These are phyloP conservation scores for Cytospora paraplurivora DNA, from an alignment of 2,329 filamentous ascomycete species.

Conservation along the genomic window DNA sequence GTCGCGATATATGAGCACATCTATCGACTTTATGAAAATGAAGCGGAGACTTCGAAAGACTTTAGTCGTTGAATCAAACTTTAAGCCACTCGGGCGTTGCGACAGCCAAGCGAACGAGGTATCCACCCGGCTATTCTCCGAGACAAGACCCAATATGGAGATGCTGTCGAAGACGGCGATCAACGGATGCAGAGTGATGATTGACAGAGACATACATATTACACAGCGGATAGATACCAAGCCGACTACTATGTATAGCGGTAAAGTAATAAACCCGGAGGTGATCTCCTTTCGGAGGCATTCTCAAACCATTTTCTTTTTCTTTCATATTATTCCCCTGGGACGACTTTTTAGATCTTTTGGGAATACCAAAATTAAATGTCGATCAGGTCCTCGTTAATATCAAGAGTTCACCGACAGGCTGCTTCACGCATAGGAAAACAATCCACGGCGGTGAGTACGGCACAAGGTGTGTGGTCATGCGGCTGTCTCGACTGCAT, in stretches of 20 bases:
- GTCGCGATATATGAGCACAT: too few species aligned
- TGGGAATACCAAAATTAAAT: background rate
- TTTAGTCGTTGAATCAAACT: too few species aligned
- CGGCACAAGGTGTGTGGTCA: conserved; percentile 5
- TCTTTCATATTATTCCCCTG: background rate
- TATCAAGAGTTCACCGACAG: background rate
- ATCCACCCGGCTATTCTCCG: too few species aligned
- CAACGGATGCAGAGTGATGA: background rate
- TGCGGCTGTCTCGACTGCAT: conserved; percentile 3
- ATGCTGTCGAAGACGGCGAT: background rate
- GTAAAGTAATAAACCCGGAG: background rate
- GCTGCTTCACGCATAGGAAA: background rate
- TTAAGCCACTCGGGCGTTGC: too few species aligned
- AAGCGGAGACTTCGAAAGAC: too few species aligned
- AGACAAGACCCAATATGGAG: too few species aligned
- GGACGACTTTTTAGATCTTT: background rate
- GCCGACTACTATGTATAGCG: background rate
- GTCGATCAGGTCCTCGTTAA: background rate
- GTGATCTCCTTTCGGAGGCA: background rate
- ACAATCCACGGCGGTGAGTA: background rate
- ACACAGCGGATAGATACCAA: background rate
- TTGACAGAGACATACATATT: background rate
- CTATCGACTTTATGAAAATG: too few species aligned
- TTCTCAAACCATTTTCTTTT: too few species aligned
- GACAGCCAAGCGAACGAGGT: too few species aligned